Conservation (phyloP, 73 alveolate species). For the Paramecium sexaurelia region DNA sequence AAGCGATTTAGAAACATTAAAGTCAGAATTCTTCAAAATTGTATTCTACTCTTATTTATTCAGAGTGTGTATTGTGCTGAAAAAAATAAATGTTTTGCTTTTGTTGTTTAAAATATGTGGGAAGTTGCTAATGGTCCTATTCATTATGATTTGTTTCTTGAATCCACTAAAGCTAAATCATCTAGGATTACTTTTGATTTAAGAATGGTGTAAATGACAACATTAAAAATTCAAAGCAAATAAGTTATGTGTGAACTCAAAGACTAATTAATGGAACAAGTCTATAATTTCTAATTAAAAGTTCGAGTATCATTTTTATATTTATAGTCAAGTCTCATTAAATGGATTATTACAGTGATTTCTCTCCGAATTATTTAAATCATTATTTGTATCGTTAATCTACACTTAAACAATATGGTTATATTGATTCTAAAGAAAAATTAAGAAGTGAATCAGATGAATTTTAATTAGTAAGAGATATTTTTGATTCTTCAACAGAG, state of each 20-base stretch:
- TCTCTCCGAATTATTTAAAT: conserved; percentile 30
- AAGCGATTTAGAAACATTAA: neutral
- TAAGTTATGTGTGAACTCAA: conserved; percentile 19
- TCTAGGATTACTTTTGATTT: conserved; percentile 40
- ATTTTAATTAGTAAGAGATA: neutral
- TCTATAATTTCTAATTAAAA: conserved; percentile 1
- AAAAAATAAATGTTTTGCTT: neutral
- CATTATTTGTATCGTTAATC: neutral
- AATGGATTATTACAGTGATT: conserved; percentile 36
- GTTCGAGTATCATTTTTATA: neutral
- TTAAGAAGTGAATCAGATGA: conserved; percentile 51
- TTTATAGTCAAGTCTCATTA: neutral
- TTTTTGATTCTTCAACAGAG: neutral
- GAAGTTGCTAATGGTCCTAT: conserved; percentile 54
- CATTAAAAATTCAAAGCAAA: neutral
- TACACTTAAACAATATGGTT: neutral
- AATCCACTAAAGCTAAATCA: neutral
- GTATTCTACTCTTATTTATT: neutral
- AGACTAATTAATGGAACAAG: conserved; percentile 20
- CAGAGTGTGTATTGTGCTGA: conserved; percentile 40
- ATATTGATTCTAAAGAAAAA: conserved; percentile 26
- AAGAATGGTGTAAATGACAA: conserved; percentile 24
- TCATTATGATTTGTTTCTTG: conserved; percentile 53
- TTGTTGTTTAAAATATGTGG: neutral
- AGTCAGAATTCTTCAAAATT: neutral